These are phyloP conservation scores for Agaricus subrufescens DNA, from an alignment of 768 basidiomycete genomes.

Conservation along the genomic window DNA sequence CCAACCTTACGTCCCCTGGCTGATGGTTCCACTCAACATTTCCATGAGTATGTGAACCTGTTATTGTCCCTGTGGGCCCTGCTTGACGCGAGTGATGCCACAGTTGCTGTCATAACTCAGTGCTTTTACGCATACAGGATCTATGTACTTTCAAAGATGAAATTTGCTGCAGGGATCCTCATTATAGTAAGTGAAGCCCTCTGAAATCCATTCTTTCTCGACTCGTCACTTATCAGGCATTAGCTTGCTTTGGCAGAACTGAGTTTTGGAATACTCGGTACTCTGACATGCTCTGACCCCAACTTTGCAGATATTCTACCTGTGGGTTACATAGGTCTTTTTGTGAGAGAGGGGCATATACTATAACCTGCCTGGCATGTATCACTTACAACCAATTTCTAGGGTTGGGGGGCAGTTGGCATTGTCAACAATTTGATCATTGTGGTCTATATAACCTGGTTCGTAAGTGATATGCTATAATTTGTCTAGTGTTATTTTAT, in stretches of 20 bases:
- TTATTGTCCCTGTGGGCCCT: background rate
- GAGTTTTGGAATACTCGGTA: background rate
- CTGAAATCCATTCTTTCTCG: background rate
- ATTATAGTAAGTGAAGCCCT: background rate
- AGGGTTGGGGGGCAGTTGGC: constrained; percentile 1
- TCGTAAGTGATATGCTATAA: too few species aligned
- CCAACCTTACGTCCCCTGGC: background rate
- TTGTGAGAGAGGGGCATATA: background rate
- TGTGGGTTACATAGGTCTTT: background rate
- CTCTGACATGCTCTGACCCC: background rate
- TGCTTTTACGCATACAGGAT: background rate
- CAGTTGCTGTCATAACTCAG: background rate
- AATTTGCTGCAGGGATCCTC: background rate
- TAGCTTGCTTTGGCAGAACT: background rate
- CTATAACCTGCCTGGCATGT: background rate
- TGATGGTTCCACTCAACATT: background rate
- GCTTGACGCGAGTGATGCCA: background rate
- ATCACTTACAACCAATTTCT: background rate
- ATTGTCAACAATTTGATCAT: background rate
- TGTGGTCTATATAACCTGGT: background rate
- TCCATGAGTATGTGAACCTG: background rate
- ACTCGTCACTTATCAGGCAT: background rate
- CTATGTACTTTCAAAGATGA: background rate
- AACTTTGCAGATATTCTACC: background rate
- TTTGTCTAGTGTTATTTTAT: too few species aligned